Evolutionary conservation across 257 asterid species (phyloP).

Genomic region (Anisodus acutangulus): DNA sequence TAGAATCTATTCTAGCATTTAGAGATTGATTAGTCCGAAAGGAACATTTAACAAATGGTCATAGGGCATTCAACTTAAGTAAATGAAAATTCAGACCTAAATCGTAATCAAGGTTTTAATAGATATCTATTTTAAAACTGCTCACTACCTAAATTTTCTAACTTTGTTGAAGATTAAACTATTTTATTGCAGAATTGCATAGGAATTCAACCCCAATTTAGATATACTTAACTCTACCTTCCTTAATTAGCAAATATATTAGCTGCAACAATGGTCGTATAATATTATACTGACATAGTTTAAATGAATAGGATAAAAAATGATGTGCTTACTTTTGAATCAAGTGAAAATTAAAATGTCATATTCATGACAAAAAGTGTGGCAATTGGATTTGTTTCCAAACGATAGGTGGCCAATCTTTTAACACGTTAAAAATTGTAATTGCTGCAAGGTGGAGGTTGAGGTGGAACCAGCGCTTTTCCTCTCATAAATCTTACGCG

Average conservation of each 20-base stretch:
- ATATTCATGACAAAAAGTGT: not conserved
- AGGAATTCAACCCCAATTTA: not conserved
- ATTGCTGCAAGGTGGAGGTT: not conserved
- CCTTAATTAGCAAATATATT: not conserved
- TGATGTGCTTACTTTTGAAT: not conserved
- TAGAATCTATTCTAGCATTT: no score
- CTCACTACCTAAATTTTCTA: not conserved
- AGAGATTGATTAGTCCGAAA: not conserved
- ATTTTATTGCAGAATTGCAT: not conserved
- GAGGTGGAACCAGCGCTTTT: not conserved
- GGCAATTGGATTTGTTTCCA: not conserved
- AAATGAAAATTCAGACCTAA: not conserved
- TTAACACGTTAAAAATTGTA: not conserved
- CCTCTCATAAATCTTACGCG: no score
- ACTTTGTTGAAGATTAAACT: not conserved
- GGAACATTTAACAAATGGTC: not conserved
- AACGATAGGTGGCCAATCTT: not conserved
- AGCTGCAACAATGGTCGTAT: not conserved
- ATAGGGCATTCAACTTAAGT: not conserved
- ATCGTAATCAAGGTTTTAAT: not conserved
- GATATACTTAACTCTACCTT: not conserved
- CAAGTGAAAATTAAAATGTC: conserved; percentile 13
- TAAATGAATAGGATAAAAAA: not conserved
- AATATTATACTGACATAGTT: not conserved
- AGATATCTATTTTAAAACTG: not conserved